phyloP scores from a whole-genome alignment of 1,284 basidiomycete species.

The Schizopora paradoxa region DNA sequence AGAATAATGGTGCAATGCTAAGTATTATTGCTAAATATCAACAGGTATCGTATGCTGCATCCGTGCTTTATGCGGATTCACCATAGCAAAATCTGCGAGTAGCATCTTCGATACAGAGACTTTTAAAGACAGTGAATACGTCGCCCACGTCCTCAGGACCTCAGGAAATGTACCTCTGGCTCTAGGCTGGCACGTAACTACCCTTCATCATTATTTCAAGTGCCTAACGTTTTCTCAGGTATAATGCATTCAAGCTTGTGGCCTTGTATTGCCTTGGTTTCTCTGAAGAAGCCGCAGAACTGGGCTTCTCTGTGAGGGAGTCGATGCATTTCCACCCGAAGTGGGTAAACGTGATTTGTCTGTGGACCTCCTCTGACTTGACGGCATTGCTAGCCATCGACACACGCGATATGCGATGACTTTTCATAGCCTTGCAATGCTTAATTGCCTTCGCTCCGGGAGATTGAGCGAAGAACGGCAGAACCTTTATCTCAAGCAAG shows the following conservation, averaged over 20 bases:
- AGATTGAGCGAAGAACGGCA: constrained; percentile 34
- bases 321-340: constrained; percentile 56
- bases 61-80: constrained; percentile 57
- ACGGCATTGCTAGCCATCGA: constrained; percentile 43
- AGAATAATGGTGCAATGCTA: constrained; percentile 9
- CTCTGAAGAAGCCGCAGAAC: constrained; percentile 47
- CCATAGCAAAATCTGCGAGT: constrained; percentile 39
- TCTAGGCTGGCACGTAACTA: constrained; percentile 50
- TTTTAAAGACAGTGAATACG: constrained; percentile 53
- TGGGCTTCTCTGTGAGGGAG: constrained; percentile 57
- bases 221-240: not conserved
- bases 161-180: constrained; percentile 46
- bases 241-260: constrained; percentile 31
- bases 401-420: constrained; percentile 62
- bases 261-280: constrained; percentile 57
- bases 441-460: constrained; percentile 47
- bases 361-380: constrained; percentile 1
- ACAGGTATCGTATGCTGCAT: constrained; percentile 54
- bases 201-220: not conserved
- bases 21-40: constrained; percentile 5
- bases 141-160: constrained; percentile 35
- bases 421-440: constrained; percentile 60
- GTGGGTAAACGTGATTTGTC: constrained; percentile 31
- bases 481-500: constrained; percentile 45
- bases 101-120: constrained; percentile 55